Evolutionary conservation across 306 rosid species (phyloP).

Genomic region (Cicer pinnatifidum): DNA sequence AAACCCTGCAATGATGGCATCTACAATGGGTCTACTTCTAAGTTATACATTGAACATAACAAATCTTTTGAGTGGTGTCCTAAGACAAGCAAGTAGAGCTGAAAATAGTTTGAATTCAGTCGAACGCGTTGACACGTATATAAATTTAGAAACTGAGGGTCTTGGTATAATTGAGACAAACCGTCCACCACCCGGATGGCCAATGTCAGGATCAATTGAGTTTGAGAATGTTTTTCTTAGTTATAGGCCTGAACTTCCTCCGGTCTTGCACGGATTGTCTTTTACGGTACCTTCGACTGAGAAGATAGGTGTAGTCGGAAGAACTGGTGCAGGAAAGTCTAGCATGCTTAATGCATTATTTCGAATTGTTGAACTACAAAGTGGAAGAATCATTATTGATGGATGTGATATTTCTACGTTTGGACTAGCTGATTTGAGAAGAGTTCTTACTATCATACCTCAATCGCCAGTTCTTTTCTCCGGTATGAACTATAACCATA

Average conservation of each 20-base stretch:
- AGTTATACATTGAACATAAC: slow-evolving; percentile 83
- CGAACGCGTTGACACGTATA: slow-evolving; percentile 82
- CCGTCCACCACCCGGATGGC: slow-evolving; percentile 88
- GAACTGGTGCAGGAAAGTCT: slow-evolving; percentile 97
- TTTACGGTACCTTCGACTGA: slow-evolving; percentile 70
- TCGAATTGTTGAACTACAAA: slow-evolving; percentile 77
- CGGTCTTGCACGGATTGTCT: slow-evolving; percentile 77
- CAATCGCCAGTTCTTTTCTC: slow-evolving; percentile 91
- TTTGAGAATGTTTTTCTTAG: slow-evolving; percentile 86
- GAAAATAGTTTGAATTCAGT: slow-evolving; percentile 86
- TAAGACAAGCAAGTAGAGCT: slow-evolving; percentile 83
- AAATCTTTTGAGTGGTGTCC: slow-evolving; percentile 69
- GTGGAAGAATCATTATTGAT: slow-evolving; percentile 75
- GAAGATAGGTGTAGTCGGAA: slow-evolving; percentile 88
- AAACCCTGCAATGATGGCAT: slow-evolving; percentile 64
- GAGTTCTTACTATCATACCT: slow-evolving; percentile 85
- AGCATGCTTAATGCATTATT: slow-evolving; percentile 92
- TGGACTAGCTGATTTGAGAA: slow-evolving; percentile 76
- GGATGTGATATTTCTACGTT: slow-evolving; percentile 67
- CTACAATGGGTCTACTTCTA: slow-evolving; percentile 89
- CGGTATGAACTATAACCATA: slow-evolving; percentile 52
- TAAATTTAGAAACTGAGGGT: slow-evolving; percentile 76
- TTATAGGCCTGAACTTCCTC: slow-evolving; percentile 90
- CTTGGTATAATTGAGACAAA: slow-evolving; percentile 63
- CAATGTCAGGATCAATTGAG: slow-evolving; percentile 67